Evolutionary conservation across 768 basidiomycete genomes (phyloP).

Genomic region (Amanita jacksonii): DNA sequence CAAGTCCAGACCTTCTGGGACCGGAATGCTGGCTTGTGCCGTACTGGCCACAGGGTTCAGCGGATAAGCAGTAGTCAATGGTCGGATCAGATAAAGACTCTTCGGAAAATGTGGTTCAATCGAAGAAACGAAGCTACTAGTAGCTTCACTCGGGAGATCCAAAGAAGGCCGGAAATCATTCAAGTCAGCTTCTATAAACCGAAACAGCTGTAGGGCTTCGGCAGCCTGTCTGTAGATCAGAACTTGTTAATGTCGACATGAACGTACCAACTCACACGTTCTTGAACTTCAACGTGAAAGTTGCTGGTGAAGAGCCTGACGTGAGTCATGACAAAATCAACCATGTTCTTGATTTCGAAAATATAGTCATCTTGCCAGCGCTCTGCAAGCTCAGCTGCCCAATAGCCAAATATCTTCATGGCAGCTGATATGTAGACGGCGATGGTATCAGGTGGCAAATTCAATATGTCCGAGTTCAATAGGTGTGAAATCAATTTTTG

Average conservation of each 20-base stretch:
- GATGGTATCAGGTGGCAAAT: constrained; percentile 53
- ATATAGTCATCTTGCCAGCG: constrained; percentile 71
- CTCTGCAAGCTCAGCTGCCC: constrained; percentile 68
- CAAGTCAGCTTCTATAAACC: constrained; percentile 69
- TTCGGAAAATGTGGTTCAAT: constrained; percentile 68
- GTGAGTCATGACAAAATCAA: constrained; percentile 51
- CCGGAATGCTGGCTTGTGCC: constrained; percentile 73
- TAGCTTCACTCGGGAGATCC: constrained; percentile 25
- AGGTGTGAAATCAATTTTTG: constrained; percentile 66
- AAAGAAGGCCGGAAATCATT: constrained; percentile 34
- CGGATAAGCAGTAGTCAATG: constrained; percentile 68
- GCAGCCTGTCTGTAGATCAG: constrained; percentile 49
- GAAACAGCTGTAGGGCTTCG: constrained; percentile 65
- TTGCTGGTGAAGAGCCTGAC: constrained; percentile 49
- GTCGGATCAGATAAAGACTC: constrained; percentile 77
- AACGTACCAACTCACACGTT: constrained; percentile 45
- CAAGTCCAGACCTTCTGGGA: constrained; percentile 82
- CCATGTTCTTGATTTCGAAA: constrained; percentile 50
- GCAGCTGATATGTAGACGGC: constrained; percentile 77
- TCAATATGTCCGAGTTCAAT: constrained; percentile 47
- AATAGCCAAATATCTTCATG: constrained; percentile 80
- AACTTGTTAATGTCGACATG: not conserved
- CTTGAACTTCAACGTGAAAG: constrained; percentile 82
- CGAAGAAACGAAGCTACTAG: constrained; percentile 25
- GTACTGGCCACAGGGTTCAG: constrained; percentile 74